phyloP scores from a whole-genome alignment of 306 rosid species.

The Ceratonia siliqua region DNA sequence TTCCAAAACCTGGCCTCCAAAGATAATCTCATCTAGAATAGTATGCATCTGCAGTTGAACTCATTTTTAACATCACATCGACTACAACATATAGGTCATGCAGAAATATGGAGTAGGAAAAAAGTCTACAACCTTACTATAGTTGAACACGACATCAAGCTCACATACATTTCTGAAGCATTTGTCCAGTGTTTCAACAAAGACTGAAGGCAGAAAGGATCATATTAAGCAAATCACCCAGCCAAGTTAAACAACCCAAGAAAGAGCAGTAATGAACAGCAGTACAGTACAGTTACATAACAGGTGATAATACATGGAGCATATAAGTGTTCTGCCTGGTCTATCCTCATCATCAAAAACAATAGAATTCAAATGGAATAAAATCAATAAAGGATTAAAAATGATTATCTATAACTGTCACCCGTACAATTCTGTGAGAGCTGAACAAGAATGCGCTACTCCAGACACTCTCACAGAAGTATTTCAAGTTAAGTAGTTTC shows the following conservation, averaged over 20 bases:
- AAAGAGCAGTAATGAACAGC: conserved; percentile 3
- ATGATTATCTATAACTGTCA: not conserved
- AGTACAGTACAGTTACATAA: conserved; percentile 3
- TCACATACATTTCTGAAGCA: conserved; percentile 97
- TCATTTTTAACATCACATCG: conserved; percentile 1
- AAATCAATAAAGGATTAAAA: conserved; percentile 10
- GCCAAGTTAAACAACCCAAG: conserved; percentile 16
- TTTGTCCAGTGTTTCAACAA: conserved; percentile 95
- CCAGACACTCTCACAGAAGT: not conserved
- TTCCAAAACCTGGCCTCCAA: conserved; percentile 94
- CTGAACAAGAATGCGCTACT: not conserved
- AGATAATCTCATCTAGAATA: conserved; percentile 80
- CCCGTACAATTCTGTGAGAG: not conserved
- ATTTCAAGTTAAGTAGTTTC: not conserved
- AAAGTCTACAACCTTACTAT: conserved; percentile 71
- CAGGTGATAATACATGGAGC: conserved; percentile 3
- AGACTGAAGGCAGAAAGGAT: conserved; percentile 61
- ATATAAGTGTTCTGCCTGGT: not conserved
- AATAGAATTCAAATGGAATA: conserved; percentile 16
- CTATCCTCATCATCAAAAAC: conserved; percentile 2
- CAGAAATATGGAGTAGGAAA: not conserved
- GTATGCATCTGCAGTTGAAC: conserved; percentile 69
- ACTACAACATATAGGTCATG: not conserved
- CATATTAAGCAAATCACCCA: conserved; percentile 31
- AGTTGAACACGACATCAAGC: conserved; percentile 90